Evolutionary conservation across 106 monocot genomes (phyloP).

Genomic region (Dendrobium chrysotoxum): DNA sequence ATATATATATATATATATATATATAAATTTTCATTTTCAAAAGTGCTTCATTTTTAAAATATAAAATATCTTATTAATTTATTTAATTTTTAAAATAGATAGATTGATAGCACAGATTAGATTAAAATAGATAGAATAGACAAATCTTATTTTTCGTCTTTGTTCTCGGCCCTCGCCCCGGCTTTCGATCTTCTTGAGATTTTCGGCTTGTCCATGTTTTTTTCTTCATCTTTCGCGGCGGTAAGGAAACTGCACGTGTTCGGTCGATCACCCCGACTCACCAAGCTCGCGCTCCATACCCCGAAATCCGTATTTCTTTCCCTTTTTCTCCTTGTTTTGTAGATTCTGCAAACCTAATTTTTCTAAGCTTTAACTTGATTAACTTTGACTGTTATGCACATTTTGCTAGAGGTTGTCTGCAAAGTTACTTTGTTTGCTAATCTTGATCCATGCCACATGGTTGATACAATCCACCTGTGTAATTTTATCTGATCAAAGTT

Average conservation of each 20-base stretch:
- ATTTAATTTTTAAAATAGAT: too few species aligned
- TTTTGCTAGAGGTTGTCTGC: not conserved
- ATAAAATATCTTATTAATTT: too few species aligned
- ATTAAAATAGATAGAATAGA: too few species aligned
- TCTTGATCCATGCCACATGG: not conserved
- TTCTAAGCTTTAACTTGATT: not conserved
- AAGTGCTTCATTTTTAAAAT: too few species aligned
- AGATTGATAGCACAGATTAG: too few species aligned
- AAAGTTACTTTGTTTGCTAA: not conserved
- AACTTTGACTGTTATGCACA: too few species aligned
- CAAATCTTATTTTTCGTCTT: not conserved
- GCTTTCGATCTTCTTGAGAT: not conserved
- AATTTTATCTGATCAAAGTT: not conserved
- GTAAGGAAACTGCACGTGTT: not conserved
- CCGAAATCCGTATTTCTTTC: slow-evolving; percentile 2
- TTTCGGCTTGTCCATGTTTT: not conserved
- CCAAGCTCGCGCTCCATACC: not conserved
- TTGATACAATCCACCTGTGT: not conserved
- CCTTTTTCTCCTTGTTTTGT: not conserved
- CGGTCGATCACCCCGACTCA: not conserved
- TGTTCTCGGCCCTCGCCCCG: not conserved
- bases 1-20: too few species aligned
- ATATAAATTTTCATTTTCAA: too few species aligned
- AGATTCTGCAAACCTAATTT: not conserved
- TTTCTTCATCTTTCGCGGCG: not conserved